phyloP scores from a whole-genome alignment of 2,329 filamentous ascomycete genomes.

The Colletotrichum sansevieriae region DNA sequence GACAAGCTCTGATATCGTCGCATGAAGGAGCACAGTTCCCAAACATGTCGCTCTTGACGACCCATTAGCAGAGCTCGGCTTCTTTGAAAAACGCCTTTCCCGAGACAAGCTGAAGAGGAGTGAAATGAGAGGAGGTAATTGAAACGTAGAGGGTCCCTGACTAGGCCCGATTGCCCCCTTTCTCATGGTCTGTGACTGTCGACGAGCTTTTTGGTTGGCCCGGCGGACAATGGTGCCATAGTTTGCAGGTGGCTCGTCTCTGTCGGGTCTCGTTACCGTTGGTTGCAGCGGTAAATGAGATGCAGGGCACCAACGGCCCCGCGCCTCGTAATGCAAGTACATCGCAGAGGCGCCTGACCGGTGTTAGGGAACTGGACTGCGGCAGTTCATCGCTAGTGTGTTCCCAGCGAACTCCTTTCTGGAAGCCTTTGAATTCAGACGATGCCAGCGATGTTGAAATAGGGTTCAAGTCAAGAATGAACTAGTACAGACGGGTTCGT shows the following conservation, averaged over 20 bases:
- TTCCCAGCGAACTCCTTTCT: neutral
- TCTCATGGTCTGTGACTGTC: conserved; percentile 30
- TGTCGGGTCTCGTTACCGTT: conserved; percentile 31
- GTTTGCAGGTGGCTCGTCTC: conserved; percentile 11
- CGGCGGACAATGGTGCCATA: conserved; percentile 7
- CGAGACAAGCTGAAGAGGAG: conserved; percentile 25
- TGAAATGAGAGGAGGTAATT: conserved; percentile 26
- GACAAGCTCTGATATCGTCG: neutral
- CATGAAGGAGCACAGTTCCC: conserved; percentile 1
- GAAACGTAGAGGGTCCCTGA: conserved; percentile 13
- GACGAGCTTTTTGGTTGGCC: conserved; percentile 11
- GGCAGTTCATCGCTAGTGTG: neutral
- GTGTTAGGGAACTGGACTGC: neutral
- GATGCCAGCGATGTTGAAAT: conserved; percentile 35
- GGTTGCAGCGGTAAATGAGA: conserved; percentile 35
- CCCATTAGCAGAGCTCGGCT: neutral
- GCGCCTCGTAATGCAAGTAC: conserved; percentile 4
- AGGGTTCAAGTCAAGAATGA: conserved; percentile 31
- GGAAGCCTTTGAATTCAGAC: neutral
- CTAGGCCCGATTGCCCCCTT: conserved; percentile 27
- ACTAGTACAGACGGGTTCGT: conserved; percentile 28
- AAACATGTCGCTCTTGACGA: conserved; percentile 1
- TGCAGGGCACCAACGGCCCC: conserved; percentile 23
- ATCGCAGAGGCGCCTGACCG: neutral
- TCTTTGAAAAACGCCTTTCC: neutral